phyloP scores from a whole-genome alignment of 2,329 filamentous ascomycete genomes.

The Talaromyces piceae region DNA sequence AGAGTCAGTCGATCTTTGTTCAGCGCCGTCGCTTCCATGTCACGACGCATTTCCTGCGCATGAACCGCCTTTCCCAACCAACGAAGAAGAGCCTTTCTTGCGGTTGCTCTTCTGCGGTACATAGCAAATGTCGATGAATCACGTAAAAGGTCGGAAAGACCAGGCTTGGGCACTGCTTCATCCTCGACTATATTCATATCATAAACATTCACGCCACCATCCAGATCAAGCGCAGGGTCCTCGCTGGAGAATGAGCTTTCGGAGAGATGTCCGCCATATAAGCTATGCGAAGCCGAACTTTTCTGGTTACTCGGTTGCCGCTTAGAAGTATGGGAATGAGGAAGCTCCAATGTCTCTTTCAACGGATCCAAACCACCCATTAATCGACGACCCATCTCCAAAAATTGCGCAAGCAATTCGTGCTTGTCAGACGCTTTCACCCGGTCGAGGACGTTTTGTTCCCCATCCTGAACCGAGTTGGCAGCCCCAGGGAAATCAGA shows the following conservation, averaged over 20 bases:
- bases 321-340: slow-evolving; percentile 15
- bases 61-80: slow-evolving; percentile 43
- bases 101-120: slow-evolving; percentile 33
- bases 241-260: not conserved
- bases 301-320: slow-evolving; percentile 15
- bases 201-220: slow-evolving; percentile 14
- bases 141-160: slow-evolving; percentile 43
- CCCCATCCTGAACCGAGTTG: slow-evolving; percentile 13
- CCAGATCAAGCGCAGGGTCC: slow-evolving; percentile 15
- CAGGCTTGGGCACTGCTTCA: slow-evolving; percentile 41
- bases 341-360: slow-evolving; percentile 12
- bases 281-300: not conserved
- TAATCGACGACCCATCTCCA: slow-evolving; percentile 31
- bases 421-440: slow-evolving; percentile 26
- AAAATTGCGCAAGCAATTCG: slow-evolving; percentile 31
- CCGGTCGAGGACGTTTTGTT: slow-evolving; percentile 7
- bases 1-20: slow-evolving; percentile 46
- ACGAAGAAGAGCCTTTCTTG: slow-evolving; percentile 34
- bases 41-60: slow-evolving; percentile 26
- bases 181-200: slow-evolving; percentile 16
- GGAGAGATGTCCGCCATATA: not conserved
- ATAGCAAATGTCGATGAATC: slow-evolving; percentile 45
- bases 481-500: slow-evolving; percentile 24
- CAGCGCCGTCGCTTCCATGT: slow-evolving; percentile 39
- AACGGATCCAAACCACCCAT: slow-evolving; percentile 26